These are phyloP conservation scores for Orbilia ellipsospora DNA, from an alignment of 2,329 filamentous ascomycete species.

Conservation along the genomic window DNA sequence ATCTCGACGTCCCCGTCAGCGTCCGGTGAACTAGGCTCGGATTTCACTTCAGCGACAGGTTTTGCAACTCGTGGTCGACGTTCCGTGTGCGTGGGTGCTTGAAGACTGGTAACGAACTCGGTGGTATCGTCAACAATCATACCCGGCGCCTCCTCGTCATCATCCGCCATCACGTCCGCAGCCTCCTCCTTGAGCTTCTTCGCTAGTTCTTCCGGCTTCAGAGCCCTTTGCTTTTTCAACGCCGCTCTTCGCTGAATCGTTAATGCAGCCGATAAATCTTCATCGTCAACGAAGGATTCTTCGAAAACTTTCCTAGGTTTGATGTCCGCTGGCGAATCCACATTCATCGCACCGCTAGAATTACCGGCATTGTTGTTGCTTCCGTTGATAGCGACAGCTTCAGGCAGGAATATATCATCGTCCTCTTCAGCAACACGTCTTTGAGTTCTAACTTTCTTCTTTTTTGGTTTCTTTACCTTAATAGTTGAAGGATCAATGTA, in stretches of 20 bases:
- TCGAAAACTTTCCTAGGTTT: slow-evolving; percentile 73
- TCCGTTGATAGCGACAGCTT: slow-evolving; percentile 58
- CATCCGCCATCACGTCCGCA: slow-evolving; percentile 68
- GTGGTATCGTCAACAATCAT: slow-evolving; percentile 96
- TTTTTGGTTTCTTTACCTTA: slow-evolving; percentile 95
- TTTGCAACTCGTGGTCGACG: slow-evolving; percentile 62
- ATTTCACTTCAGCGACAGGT: slow-evolving; percentile 46
- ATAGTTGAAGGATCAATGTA: slow-evolving; percentile 87
- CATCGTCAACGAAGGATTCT: slow-evolving; percentile 83
- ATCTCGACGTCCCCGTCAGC: slow-evolving; percentile 68
- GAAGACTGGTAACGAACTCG: slow-evolving; percentile 89
- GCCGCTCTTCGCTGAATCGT: slow-evolving; percentile 83
- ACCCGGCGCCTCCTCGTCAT: slow-evolving; percentile 70
- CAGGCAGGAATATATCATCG: slow-evolving; percentile 67
- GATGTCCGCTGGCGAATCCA: slow-evolving; percentile 71
- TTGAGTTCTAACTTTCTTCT: slow-evolving; percentile 67
- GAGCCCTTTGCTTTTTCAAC: slow-evolving; percentile 90
- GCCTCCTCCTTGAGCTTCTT: slow-evolving; percentile 79
- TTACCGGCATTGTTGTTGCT: slow-evolving; percentile 61
- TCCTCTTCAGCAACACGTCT: slow-evolving; percentile 67
- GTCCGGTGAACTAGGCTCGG: slow-evolving; percentile 63
- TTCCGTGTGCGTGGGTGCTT: slow-evolving; percentile 72
- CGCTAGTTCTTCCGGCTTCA: slow-evolving; percentile 85
- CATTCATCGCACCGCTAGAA: slow-evolving; percentile 72
- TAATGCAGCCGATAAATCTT: slow-evolving; percentile 87